Conservation (phyloP, 345 rosid species). For the Nasturtium officinale region DNA sequence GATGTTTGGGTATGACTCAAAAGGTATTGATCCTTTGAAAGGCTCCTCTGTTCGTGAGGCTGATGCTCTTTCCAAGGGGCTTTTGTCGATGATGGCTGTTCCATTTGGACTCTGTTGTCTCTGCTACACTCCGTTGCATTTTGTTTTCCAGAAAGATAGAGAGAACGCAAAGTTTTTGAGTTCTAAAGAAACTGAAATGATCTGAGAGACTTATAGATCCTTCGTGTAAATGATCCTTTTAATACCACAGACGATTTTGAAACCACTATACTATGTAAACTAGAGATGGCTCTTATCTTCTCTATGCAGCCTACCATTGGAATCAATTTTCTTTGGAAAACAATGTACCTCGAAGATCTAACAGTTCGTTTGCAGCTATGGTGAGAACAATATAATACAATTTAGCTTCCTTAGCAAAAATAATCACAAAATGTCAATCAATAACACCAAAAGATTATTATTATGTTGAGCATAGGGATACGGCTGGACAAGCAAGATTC, state of each 20-base stretch:
- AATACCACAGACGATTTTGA: slow-evolving; percentile 17
- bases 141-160: slow-evolving; percentile 62
- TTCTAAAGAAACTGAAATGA: slow-evolving; percentile 64
- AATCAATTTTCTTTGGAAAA: no score
- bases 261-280: not conserved
- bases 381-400: no score
- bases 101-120: slow-evolving; percentile 88
- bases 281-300: no score
- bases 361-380: no score
- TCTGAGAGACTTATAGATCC: slow-evolving; percentile 20
- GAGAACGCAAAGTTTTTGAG: slow-evolving; percentile 57
- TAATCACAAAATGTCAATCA: no score
- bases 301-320: no score
- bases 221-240: slow-evolving; percentile 21
- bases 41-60: slow-evolving; percentile 70
- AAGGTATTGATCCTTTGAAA: slow-evolving; percentile 61
- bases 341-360: no score
- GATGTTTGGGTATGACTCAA: slow-evolving; percentile 76
- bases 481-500: no score
- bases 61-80: slow-evolving; percentile 76
- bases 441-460: no score
- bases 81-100: slow-evolving; percentile 85
- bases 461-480: no score
- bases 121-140: slow-evolving; percentile 83
- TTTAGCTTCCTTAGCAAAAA: no score